Conservation (phyloP, 306 rosid genomes). For the Cicer pinnatifidum region DNA sequence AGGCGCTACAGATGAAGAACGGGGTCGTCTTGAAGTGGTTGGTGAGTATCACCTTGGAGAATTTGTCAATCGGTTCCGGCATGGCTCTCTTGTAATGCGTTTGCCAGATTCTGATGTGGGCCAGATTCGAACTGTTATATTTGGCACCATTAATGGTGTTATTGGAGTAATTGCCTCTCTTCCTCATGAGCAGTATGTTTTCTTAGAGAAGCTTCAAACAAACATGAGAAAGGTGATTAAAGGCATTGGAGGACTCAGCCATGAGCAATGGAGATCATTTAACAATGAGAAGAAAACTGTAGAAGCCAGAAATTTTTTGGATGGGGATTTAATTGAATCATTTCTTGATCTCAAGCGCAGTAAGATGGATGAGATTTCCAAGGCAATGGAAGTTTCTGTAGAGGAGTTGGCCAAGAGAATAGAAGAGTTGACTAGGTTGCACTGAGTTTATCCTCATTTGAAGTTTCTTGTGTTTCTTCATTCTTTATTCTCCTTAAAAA, state of each 20-base stretch:
- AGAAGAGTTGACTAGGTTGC: slow-evolving; percentile 93
- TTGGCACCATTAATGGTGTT: slow-evolving; percentile 93
- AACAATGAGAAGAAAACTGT: slow-evolving; percentile 86
- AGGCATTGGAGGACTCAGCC: slow-evolving; percentile 96
- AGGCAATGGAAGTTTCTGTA: slow-evolving; percentile 72
- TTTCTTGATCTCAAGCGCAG: slow-evolving; percentile 85
- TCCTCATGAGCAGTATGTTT: slow-evolving; percentile 81
- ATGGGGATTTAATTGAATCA: slow-evolving; percentile 95
- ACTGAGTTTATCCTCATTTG: slow-evolving; percentile 50
- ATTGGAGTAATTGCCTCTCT: slow-evolving; percentile 98
- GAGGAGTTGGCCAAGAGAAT: slow-evolving; percentile 97
- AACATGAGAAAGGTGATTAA: slow-evolving; percentile 87
- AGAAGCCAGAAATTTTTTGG: slow-evolving; percentile 85
- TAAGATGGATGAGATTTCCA: slow-evolving; percentile 91
- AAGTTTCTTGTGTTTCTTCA: slow-evolving; percentile 35
- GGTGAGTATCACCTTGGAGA: slow-evolving; percentile 97
- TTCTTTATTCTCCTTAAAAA: not conserved
- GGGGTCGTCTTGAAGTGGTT: slow-evolving; percentile 87
- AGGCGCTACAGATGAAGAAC: slow-evolving; percentile 93
- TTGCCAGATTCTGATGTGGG: slow-evolving; percentile 94
- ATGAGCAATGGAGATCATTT: slow-evolving; percentile 98
- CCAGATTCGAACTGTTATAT: slow-evolving; percentile 91
- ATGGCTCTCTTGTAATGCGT: slow-evolving; percentile 91
- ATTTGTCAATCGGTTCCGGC: slow-evolving; percentile 79
- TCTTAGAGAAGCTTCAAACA: slow-evolving; percentile 92